A percentile compares a stretch with the other conserved stretches of the same genome.
Conservation (phyloP, 495 filamentous ascomycete genomes). For the Sphaerosporella brunnea region DNA sequence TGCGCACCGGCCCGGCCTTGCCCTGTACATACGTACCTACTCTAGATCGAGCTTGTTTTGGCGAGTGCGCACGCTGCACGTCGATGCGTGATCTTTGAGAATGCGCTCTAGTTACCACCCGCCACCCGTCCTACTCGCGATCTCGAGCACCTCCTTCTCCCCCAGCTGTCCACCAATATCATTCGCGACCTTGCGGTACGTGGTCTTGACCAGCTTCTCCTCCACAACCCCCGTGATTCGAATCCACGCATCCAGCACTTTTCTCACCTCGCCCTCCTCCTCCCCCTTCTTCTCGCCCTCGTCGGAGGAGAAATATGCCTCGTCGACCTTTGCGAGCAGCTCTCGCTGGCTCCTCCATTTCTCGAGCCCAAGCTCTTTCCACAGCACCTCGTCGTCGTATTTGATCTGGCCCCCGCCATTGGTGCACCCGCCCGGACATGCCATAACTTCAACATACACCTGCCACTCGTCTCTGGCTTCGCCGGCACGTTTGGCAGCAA, state of each 20-base stretch:
- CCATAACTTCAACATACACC: constrained; percentile 94
- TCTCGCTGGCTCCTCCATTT: constrained; percentile 54
- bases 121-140: constrained; percentile 83
- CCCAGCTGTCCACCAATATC: constrained; percentile 64
- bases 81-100: too few species aligned
- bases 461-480: constrained; percentile 33
- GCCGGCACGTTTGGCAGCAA: constrained; percentile 25
- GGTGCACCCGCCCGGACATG: constrained; percentile 91
- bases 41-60: too few species aligned
- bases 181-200: constrained; percentile 78
- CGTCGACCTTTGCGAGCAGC: constrained; percentile 75
- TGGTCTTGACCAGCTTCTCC: constrained; percentile 63
- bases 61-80: too few species aligned
- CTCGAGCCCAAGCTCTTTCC: constrained; percentile 37
- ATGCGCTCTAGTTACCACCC: too few species aligned
- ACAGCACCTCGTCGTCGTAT: constrained; percentile 31
- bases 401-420: constrained; percentile 95
- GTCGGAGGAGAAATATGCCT: constrained; percentile 78
- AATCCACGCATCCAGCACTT: constrained; percentile 32
- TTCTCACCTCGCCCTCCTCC: too few species aligned
- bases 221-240: constrained; percentile 46
- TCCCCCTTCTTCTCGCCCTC: too few species aligned
- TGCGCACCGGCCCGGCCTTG: too few species aligned
- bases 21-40: too few species aligned
- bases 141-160: constrained; percentile 56